Conservation (phyloP, 2,329 filamentous ascomycete genomes). For the Gaeumannomyces tritici region DNA sequence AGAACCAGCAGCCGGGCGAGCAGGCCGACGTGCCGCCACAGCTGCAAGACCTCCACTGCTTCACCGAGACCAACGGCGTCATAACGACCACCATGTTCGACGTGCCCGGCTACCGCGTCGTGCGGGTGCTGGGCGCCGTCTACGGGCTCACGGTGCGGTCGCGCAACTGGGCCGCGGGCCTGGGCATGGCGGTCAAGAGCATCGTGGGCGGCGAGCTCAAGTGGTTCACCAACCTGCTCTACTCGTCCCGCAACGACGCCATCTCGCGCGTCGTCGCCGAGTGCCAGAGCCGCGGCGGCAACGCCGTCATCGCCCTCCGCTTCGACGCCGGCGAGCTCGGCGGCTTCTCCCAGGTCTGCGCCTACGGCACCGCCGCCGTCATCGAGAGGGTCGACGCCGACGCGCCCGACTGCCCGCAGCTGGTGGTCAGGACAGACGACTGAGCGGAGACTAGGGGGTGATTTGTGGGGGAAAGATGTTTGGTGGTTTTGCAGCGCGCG, state of each 20-base stretch:
- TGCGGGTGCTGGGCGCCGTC: conserved; percentile 46
- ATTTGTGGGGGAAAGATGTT: too few species aligned
- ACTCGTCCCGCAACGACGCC: conserved; percentile 49
- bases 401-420: conserved; percentile 16
- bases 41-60: conserved; percentile 37
- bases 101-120: conserved; percentile 49
- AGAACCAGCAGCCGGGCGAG: not conserved
- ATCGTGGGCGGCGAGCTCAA: conserved; percentile 48
- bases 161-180: conserved; percentile 46
- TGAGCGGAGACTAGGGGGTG: too few species aligned
- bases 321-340: conserved; percentile 48
- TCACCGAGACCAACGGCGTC: conserved; percentile 51
- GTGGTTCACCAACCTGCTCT: conserved; percentile 51
- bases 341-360: conserved; percentile 48
- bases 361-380: conserved; percentile 49
- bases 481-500: too few species aligned
- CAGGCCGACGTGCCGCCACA: conserved; percentile 12
- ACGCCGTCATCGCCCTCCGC: conserved; percentile 48
- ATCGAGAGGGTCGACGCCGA: conserved; percentile 41
- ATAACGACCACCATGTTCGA: conserved; percentile 57
- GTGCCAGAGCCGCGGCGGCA: conserved; percentile 46
- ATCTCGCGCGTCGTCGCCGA: conserved; percentile 45
- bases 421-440: conserved; percentile 6
- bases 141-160: conserved; percentile 29
- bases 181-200: conserved; percentile 47